A percentile compares a stretch with the other conserved stretches of the same genome.
Conservation (phyloP, 305 asterid genomes). For the Withania somnifera region DNA sequence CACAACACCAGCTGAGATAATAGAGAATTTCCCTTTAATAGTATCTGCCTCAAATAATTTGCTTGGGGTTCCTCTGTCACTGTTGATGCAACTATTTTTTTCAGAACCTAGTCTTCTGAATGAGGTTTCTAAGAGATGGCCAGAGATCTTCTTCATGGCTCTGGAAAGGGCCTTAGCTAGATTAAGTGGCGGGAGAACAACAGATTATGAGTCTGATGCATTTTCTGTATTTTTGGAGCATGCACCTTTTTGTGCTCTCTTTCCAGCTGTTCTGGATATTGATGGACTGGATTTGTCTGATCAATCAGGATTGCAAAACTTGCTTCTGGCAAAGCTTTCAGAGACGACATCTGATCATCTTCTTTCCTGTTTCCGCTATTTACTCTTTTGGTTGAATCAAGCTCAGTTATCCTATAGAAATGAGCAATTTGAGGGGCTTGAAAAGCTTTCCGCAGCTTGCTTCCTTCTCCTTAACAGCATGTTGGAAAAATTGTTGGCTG, state of each 20-base stretch:
- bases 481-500: conserved; percentile 43
- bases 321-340: conserved; percentile 61
- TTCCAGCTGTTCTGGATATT: conserved; percentile 49
- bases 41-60: conserved; percentile 51
- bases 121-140: conserved; percentile 48
- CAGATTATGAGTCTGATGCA: conserved; percentile 42
- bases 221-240: conserved; percentile 43
- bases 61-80: conserved; percentile 53
- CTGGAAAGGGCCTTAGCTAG: conserved; percentile 24
- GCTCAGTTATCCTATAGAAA: conserved; percentile 31
- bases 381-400: conserved; percentile 61
- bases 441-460: conserved; percentile 47
- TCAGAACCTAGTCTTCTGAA: conserved; percentile 48
- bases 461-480: conserved; percentile 42
- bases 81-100: conserved; percentile 45
- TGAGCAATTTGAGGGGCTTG: conserved; percentile 34
- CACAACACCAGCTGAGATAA: conserved; percentile 29
- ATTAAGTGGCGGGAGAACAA: conserved; percentile 23
- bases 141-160: conserved; percentile 50
- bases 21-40: conserved; percentile 48
- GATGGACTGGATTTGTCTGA: conserved; percentile 27
- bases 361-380: conserved; percentile 57
- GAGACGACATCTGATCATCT: conserved; percentile 47
- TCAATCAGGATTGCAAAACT: conserved; percentile 32
- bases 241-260: conserved; percentile 63